phyloP scores from a whole-genome alignment of 805 yeast genomes.

The Candida dendrica region DNA sequence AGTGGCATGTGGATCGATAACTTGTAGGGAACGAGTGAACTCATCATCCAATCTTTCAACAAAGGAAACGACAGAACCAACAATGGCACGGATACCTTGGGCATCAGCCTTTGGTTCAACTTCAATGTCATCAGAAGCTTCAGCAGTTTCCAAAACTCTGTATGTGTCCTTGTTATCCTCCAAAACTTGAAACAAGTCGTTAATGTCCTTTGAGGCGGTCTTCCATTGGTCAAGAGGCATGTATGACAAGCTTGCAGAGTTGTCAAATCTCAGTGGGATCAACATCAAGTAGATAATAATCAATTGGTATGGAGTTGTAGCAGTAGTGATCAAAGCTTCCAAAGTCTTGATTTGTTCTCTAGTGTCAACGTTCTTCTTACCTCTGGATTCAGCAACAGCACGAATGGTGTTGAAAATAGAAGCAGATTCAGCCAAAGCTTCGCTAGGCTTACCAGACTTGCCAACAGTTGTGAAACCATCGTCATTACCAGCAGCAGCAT shows the following conservation, averaged over 20 bases:
- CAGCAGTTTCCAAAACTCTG: slow-evolving; percentile 72
- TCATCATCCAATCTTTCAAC: slow-evolving; percentile 95
- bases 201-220: slow-evolving; percentile 54
- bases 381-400: slow-evolving; percentile 79
- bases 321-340: slow-evolving; percentile 46
- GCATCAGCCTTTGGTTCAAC: slow-evolving; percentile 58
- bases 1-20: slow-evolving; percentile 89
- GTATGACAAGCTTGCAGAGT: slow-evolving; percentile 54
- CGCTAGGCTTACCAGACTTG: slow-evolving; percentile 19
- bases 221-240: slow-evolving; percentile 84
- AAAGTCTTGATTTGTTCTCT: slow-evolving; percentile 66
- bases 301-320: slow-evolving; percentile 62
- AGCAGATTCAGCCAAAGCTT: slow-evolving; percentile 14
- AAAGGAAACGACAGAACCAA: slow-evolving; percentile 80
- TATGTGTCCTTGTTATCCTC: slow-evolving; percentile 52
- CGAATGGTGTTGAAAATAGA: slow-evolving; percentile 65
- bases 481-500: slow-evolving; percentile 19
- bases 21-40: slow-evolving; percentile 78
- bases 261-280: slow-evolving; percentile 84
- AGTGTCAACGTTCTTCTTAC: slow-evolving; percentile 89
- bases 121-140: slow-evolving; percentile 61
- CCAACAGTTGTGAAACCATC: slow-evolving; percentile 27
- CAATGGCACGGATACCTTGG: slow-evolving; percentile 64
- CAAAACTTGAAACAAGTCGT: slow-evolving; percentile 55
- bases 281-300: slow-evolving; percentile 74